Percentiles rank a stretch among this genome's conserved stretches.
Evolutionary conservation across 1,139 yeast species (phyloP).

Genomic region (Scheffersomyces lignicola): DNA sequence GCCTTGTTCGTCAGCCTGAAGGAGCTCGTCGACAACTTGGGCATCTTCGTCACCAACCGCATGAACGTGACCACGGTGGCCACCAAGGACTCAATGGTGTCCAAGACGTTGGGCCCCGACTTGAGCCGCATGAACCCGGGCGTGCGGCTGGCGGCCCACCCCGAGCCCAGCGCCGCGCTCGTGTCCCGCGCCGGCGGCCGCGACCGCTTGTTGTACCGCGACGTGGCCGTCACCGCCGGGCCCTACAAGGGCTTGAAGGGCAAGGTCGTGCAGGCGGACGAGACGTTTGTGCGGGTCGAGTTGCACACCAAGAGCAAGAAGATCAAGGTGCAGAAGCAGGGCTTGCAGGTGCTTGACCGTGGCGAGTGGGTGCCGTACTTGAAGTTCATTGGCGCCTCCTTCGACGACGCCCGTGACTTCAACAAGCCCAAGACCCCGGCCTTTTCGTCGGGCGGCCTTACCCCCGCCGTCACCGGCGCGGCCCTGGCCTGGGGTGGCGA

Average conservation of each 20-base stretch:
- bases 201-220: slow-evolving; percentile 77
- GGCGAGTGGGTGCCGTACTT: slow-evolving; percentile 77
- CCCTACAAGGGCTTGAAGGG: slow-evolving; percentile 95
- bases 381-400: slow-evolving; percentile 65
- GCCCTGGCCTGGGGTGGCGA: slow-evolving; percentile 13
- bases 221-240: slow-evolving; percentile 84
- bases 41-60: slow-evolving; percentile 82
- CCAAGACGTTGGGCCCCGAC: slow-evolving; percentile 62
- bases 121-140: slow-evolving; percentile 86
- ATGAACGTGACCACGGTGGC: slow-evolving; percentile 80
- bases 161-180: slow-evolving; percentile 54
- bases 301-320: slow-evolving; percentile 89
- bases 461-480: slow-evolving; percentile 22
- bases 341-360: slow-evolving; percentile 66
- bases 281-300: slow-evolving; percentile 87
- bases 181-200: slow-evolving; percentile 64
- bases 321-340: slow-evolving; percentile 78
- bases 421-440: slow-evolving; percentile 39
- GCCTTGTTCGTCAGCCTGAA: slow-evolving; percentile 78
- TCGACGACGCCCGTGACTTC: slow-evolving; percentile 10
- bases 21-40: slow-evolving; percentile 79
- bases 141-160: slow-evolving; percentile 38
- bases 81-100: slow-evolving; percentile 70
- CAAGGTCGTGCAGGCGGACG: slow-evolving; percentile 90
- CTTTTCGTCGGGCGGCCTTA: slow-evolving; percentile 43